Evolutionary conservation across 2,329 filamentous ascomycete genomes (phyloP).

Genomic region (Aspergillus nomiae): DNA sequence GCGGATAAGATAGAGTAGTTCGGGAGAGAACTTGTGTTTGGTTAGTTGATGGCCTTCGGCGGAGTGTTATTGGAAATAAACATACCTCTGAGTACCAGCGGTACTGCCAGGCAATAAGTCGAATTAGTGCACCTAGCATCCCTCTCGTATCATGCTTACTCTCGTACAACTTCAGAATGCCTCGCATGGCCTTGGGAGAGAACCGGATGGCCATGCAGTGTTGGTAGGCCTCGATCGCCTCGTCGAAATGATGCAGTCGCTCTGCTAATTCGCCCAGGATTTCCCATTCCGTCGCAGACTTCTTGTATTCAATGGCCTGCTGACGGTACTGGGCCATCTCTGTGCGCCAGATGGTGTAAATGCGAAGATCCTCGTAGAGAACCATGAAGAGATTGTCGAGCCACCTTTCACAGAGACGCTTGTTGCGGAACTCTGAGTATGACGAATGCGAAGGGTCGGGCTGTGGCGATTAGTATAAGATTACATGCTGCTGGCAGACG

Average conservation of each 20-base stretch:
- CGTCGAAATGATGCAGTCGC: constrained; percentile 85
- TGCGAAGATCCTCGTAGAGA: constrained; percentile 92
- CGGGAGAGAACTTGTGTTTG: constrained; percentile 73
- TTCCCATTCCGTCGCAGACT: constrained; percentile 97
- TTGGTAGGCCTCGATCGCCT: constrained; percentile 90
- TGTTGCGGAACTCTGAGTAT: constrained; percentile 92
- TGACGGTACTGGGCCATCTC: constrained; percentile 95
- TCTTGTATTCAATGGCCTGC: constrained; percentile 93
- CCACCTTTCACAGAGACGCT: constrained; percentile 96
- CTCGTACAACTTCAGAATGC: constrained; percentile 79
- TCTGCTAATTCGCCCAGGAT: constrained; percentile 92
- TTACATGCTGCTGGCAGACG: not conserved
- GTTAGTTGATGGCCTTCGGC: constrained; percentile 17
- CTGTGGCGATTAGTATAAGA: constrained; percentile 40
- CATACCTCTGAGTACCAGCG: constrained; percentile 93
- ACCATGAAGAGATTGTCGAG: constrained; percentile 99
- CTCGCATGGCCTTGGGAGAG: constrained; percentile 86
- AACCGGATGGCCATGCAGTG: constrained; percentile 86
- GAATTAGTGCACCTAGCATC: constrained; percentile 81
- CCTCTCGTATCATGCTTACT: constrained; percentile 76
- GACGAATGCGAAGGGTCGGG: constrained; percentile 67
- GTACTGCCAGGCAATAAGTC: constrained; percentile 96
- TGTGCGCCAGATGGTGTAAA: constrained; percentile 99
- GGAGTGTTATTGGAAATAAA: not conserved
- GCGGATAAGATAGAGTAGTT: constrained; percentile 82